phyloP scores from a whole-genome alignment of 2,329 filamentous ascomycete genomes.

The Zymoseptoria pseudotritici region DNA sequence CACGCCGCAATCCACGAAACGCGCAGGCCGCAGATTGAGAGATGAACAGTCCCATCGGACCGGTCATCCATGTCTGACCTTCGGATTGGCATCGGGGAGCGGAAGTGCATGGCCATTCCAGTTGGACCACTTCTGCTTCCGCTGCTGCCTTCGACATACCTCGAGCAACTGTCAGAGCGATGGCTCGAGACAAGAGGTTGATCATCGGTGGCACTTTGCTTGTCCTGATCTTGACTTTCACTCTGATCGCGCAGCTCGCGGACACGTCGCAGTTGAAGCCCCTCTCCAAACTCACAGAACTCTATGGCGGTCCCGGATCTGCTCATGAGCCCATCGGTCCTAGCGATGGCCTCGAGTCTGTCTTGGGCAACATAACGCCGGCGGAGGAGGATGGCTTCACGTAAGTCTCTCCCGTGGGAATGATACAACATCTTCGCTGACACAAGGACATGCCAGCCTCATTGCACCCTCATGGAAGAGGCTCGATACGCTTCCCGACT shows the following conservation, averaged over 20 bases:
- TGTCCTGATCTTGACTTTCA: not conserved
- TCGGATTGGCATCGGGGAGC: no score
- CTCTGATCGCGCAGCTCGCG: not conserved
- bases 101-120: no score
- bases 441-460: not conserved
- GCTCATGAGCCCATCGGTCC: not conserved
- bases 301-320: not conserved
- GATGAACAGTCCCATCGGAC: not conserved
- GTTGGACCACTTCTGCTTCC: not conserved
- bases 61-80: not conserved
- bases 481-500: not conserved
- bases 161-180: not conserved
- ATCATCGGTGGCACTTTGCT: not conserved
- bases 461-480: not conserved
- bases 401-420: not conserved
- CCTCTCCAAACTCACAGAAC: not conserved
- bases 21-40: not conserved
- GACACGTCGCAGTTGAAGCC: not conserved
- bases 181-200: not conserved
- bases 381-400: conserved; percentile 1
- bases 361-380: not conserved
- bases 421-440: not conserved
- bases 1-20: not conserved
- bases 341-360: not conserved
- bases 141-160: not conserved